Base-by-base conservation (phyloP, 371 early-diverging fungal genomes). In the Choanephora cucurbitarum region DNA sequence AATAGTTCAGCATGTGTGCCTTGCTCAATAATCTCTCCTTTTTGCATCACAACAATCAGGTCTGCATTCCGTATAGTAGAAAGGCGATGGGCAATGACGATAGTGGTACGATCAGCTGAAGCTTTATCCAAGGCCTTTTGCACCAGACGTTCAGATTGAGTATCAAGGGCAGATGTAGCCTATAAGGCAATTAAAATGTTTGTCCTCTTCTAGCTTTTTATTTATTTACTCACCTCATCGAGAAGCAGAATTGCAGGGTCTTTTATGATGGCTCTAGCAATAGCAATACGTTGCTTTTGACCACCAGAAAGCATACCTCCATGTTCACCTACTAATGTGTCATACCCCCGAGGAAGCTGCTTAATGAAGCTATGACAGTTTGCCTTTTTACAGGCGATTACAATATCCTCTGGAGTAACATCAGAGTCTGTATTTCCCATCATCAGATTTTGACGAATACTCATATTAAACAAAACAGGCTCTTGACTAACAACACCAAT, bases 61-160 rank as follows among this genome's bases (percentile, higher is more conserved):
- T 95, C 88, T 0, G 93, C 88, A 55, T 92, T 84, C 39, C 65
- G 69, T 49, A 86, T 74, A 0, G 90, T 92, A 19, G 90, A 86
- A 2, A 92, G 72, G 15, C 90, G 83, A 67, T 96, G 96, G 0
- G 96, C 95, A 51, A 97, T 87, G 5, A 93, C 84, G 34, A 98
- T 81, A 4, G 94, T 94, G 0, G 94, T 93, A 9, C 94, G 80
- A 21, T 82, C 82, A 13, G 64, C 42, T 11, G 88, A 51, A 0
- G 91, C 93, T 6, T 52, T 66, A 40, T 93, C 93, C n/a, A 91
- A 61, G 0, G 91, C 91, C 1, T 60, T 69, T 62, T 91, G 91
- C 0, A 93, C 91, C n/a, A 89, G 69, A 23, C 86, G 77, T 65
- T 97, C 96, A 5, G 90, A 87, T 57, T 84, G 79, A 0, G 89